Conservation (phyloP, 139 green algal genomes). For the Nannochloris sp. region DNA sequence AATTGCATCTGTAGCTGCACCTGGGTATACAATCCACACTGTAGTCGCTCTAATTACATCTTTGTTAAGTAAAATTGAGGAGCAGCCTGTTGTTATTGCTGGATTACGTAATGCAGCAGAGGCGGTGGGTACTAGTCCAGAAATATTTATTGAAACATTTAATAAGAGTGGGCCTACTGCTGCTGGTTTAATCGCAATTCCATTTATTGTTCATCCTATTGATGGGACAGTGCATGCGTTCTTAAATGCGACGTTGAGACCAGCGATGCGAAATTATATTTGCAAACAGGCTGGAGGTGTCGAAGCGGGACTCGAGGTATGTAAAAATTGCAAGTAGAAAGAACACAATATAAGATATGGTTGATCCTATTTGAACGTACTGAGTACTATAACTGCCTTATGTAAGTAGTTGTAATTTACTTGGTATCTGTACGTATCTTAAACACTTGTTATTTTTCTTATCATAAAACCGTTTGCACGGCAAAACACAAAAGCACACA, state of each 20-base stretch:
- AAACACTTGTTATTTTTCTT: too few species aligned
- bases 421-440: too few species aligned
- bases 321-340: conserved; percentile 6
- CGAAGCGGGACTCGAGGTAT: conserved; percentile 22
- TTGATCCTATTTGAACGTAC: too few species aligned
- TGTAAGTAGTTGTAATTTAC: too few species aligned
- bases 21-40: conserved; percentile 68
- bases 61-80: conserved; percentile 22
- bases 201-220: conserved; percentile 72
- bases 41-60: conserved; percentile 44
- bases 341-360: too few species aligned
- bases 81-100: not conserved
- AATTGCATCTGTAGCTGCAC: conserved; percentile 50
- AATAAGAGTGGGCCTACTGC: conserved; percentile 55
- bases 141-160: conserved; percentile 17
- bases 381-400: too few species aligned
- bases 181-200: conserved; percentile 50
- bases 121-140: not conserved
- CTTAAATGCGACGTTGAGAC: conserved; percentile 54
- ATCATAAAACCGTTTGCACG: too few species aligned
- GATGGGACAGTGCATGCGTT: conserved; percentile 55
- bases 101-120: not conserved
- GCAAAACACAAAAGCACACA: too few species aligned
- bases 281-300: conserved; percentile 21
- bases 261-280: conserved; percentile 41